phyloP scores from a whole-genome alignment of 2,329 filamentous ascomycete species.

The Calonectria hongkongensis region DNA sequence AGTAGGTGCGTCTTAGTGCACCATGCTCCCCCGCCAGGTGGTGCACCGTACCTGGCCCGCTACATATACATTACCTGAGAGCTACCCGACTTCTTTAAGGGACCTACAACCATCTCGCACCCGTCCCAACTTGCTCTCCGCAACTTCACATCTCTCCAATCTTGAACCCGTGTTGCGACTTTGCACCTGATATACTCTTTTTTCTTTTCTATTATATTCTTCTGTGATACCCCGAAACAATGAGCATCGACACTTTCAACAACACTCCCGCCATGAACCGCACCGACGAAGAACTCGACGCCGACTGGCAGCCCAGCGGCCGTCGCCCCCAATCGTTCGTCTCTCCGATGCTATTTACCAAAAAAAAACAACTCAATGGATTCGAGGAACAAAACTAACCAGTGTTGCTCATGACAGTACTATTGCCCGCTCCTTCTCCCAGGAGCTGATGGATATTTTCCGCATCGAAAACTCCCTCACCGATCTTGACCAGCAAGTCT shows the following conservation, averaged over 20 bases:
- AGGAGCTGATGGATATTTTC: slow-evolving; percentile 91
- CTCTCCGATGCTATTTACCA: slow-evolving; percentile 35
- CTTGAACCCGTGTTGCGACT: slow-evolving; percentile 15
- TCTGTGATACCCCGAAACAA: slow-evolving; percentile 30
- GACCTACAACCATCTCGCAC: slow-evolving; percentile 28
- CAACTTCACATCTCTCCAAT: slow-evolving; percentile 15
- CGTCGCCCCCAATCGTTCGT: slow-evolving; percentile 90
- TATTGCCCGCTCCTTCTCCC: slow-evolving; percentile 90
- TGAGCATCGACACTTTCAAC: slow-evolving; percentile 16
- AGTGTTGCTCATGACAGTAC: slow-evolving; percentile 72
- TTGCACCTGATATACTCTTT: not conserved
- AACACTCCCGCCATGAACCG: slow-evolving; percentile 53
- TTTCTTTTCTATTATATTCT: slow-evolving; percentile 8
- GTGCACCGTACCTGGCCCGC: slow-evolving; percentile 30
- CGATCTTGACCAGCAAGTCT: slow-evolving; percentile 83
- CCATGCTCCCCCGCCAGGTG: slow-evolving; percentile 27
- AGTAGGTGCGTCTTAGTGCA: slow-evolving; percentile 20
- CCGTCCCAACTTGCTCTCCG: slow-evolving; percentile 7
- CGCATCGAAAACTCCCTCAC: slow-evolving; percentile 87
- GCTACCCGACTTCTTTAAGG: slow-evolving; percentile 29
- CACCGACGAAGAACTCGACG: slow-evolving; percentile 82
- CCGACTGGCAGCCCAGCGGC: slow-evolving; percentile 86
- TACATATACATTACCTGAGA: slow-evolving; percentile 22
- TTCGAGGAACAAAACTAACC: slow-evolving; percentile 40
- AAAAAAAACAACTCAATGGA: not conserved